Evolutionary conservation across 768 basidiomycete species (phyloP), one percentile per base, ranked within the genome.

Genomic region (Tulasnella sp.): DNA sequence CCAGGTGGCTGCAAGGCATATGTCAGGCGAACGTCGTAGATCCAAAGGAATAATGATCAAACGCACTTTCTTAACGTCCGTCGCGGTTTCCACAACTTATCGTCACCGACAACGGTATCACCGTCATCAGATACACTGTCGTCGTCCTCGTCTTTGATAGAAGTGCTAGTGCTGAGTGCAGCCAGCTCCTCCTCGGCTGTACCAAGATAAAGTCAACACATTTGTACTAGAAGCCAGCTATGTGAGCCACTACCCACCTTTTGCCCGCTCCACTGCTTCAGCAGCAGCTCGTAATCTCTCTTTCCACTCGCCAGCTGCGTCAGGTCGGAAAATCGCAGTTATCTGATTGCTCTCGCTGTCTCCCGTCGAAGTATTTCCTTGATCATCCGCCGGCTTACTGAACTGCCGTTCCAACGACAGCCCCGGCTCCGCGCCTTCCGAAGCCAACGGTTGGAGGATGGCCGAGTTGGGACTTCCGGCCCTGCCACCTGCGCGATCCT

Each of bases 11-110:
- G 79, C 70, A 79, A 79, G 73, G 35, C 77, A 73, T 35, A 26
- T 20, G 32, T 70, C 23, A 76, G 69, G 44, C 20, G 26, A 5
- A 48, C 23, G 37, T 77, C 32, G 57, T 73, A 61, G 23, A 42
- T 29, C 46, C 15, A 18, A 73, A 55, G 32, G 55, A 20, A 18
- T 48, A 23, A 46, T 29, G 42, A 70, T n/a, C 32, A 32, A 73
- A 88, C 94, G 85, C 82, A 96, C 93, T 94, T 95, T 87, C 94
- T 88, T 82, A 99, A 85, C 67, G 93, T 96, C 84, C 93, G 88
- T 84, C 92, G 93, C 40, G 92, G 87, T 84, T 91, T 92, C 96
- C 96, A 98, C 57, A 91, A 85, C 84, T 94, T 93, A 73, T 87
- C 86, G 55, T 88, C 88, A 35, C 89, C 87, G n/a, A 90, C 87